phyloP scores from a whole-genome alignment of 2,329 filamentous ascomycete species.

The Cytospora leucostoma region DNA sequence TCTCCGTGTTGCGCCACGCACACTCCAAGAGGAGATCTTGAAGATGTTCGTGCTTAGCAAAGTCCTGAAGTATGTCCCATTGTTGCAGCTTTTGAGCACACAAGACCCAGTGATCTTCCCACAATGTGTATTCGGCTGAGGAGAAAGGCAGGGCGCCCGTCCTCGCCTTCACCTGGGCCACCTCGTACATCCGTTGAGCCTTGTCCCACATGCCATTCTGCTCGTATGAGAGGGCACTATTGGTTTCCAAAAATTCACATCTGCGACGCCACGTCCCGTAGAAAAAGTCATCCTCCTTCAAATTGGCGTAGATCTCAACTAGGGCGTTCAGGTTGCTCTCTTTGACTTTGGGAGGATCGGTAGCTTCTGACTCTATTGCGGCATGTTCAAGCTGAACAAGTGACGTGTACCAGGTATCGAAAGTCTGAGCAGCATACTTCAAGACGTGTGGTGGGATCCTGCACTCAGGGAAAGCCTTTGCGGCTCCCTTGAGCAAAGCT shows the following conservation, averaged over 20 bases:
- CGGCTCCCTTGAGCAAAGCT: constrained; percentile 84
- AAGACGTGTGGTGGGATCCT: constrained; percentile 94
- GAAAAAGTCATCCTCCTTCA: constrained; percentile 96
- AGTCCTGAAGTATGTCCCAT: constrained; percentile 97
- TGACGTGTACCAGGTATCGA: constrained; percentile 96
- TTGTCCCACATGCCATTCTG: constrained; percentile 99
- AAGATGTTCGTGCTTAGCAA: constrained; percentile 98
- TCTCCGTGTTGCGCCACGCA: constrained; percentile 92
- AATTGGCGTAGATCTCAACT: constrained; percentile 84
- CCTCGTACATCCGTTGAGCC: constrained; percentile 94
- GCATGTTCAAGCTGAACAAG: constrained; percentile 87
- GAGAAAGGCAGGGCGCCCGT: constrained; percentile 97
- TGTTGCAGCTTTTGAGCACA: constrained; percentile 98
- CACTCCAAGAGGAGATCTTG: constrained; percentile 95
- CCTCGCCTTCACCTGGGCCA: constrained; percentile 93
- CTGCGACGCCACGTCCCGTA: constrained; percentile 95
- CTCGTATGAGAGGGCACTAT: constrained; percentile 94
- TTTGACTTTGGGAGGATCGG: constrained; percentile 79
- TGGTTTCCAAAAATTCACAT: constrained; percentile 96
- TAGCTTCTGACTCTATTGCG: constrained; percentile 74
- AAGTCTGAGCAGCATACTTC: constrained; percentile 92
- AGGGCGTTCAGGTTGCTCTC: constrained; percentile 96
- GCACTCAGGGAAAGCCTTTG: constrained; percentile 81
- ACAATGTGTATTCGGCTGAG: constrained; percentile 95
- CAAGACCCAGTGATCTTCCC: constrained; percentile 98